Evolutionary conservation across 768 basidiomycete species (phyloP), one percentile per base, ranked within the genome.

Genomic region (Tylopilus felleus): DNA sequence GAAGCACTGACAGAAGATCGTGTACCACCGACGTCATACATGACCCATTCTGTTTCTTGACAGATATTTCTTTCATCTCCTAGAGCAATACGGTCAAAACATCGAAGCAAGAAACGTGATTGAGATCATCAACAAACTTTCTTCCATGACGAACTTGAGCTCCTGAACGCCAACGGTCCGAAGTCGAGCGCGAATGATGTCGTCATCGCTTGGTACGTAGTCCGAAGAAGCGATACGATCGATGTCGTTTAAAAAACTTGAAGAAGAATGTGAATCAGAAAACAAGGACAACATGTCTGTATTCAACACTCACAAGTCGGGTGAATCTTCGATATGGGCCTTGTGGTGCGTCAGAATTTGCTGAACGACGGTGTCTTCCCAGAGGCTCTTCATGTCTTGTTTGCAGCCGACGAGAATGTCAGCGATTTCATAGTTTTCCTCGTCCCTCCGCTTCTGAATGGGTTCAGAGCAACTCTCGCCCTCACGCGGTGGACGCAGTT

Each of bases 21-120:
- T 33, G 84, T 84, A 19, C 88, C 89, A 31, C 90, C 89, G 27
- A 92, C 88, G 64, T 93, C 90, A 64, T 88, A 93, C 59, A 93
- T 75, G 42, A 84, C 69, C 89, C 89, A 91, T 65, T 90, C 88
- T 53, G 77, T 82, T 2, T 83, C 86, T 53, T 78, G 71, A 28
- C 82, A 85, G 85, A 47, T 13, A 65, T 90, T 88, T 54, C 77
- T 82, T 2, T 83, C 86, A 53, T 78, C 71, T 27, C 81, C 85
- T 85, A n/a, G 14, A 40, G 31, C 12, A 8, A 42, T 28, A 47
- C 16, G 7, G 44, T 42, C 40, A 51, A n/a, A 43, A 45, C 27
- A 10, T 14, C 14, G 25, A 23, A 33, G 25, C 1, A 31, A 14
- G 31, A 16, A 33, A 28, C 21, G 36, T 19, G n/a, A n/a, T 35